Conservation (phyloP, 2,329 filamentous ascomycete species). For the Xylariaceae sp. region DNA sequence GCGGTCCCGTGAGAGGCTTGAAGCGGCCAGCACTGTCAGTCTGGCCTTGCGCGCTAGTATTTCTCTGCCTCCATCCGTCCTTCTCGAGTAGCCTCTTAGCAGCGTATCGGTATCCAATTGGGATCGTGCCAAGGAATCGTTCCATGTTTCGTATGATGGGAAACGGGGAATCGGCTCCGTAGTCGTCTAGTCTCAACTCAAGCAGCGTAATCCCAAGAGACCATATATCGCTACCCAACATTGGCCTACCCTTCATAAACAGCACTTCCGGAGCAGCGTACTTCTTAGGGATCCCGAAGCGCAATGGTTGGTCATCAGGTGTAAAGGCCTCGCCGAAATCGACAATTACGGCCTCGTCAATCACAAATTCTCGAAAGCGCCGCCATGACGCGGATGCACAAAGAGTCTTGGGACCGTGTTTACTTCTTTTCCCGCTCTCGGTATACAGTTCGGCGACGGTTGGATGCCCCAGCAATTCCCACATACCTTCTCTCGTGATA, state of each 20-base stretch:
- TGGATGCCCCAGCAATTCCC: background rate
- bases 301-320: background rate
- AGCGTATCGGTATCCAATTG: constrained; percentile 1
- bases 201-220: constrained; percentile 14
- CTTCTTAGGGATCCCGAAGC: constrained; percentile 4
- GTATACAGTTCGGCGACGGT: background rate
- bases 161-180: background rate
- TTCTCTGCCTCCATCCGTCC: background rate
- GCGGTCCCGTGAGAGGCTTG: background rate
- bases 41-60: background rate
- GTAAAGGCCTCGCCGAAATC: constrained; percentile 20
- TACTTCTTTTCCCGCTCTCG: background rate
- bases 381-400: background rate
- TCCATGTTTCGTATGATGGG: constrained; percentile 7
- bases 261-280: constrained; percentile 18
- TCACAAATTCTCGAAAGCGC: background rate
- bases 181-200: constrained; percentile 8
- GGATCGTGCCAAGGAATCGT: constrained; percentile 7
- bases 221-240: constrained; percentile 16
- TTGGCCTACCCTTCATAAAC: background rate
- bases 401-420: constrained; percentile 5
- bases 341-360: constrained; percentile 15
- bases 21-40: background rate
- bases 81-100: background rate
- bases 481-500: background rate